phyloP scores from a whole-genome alignment of 176 grass and related monocot species.

The Juncus effusus region DNA sequence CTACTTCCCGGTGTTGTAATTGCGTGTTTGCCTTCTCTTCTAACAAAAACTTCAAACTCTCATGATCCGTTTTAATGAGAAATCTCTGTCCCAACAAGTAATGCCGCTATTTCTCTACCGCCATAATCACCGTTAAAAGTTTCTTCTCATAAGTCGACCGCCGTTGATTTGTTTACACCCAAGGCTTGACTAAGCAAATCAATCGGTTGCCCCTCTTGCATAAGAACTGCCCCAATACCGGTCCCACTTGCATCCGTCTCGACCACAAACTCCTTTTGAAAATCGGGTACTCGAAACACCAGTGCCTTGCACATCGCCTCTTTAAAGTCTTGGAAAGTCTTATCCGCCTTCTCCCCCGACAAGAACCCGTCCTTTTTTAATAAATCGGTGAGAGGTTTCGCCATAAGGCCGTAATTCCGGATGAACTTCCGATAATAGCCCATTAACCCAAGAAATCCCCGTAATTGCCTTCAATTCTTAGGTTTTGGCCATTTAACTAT shows the following conservation, averaged over 20 bases:
- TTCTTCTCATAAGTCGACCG: background rate
- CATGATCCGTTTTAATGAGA: background rate
- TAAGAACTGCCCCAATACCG: no score
- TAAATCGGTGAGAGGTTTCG: no score
- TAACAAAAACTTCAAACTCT: no score
- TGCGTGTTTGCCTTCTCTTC: no score
- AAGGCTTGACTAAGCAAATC: background rate
- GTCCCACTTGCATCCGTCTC: no score
- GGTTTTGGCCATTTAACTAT: background rate
- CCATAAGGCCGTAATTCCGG: no score
- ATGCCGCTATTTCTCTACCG: background rate
- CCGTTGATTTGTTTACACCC: background rate
- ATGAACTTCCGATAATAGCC: no score
- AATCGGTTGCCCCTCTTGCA: no score
- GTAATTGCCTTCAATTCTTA: background rate
- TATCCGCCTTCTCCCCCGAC: background rate
- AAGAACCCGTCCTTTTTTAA: background rate
- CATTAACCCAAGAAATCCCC: background rate
- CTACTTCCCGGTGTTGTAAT: background rate
- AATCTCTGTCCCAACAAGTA: background rate
- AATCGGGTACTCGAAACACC: background rate
- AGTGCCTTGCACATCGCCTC: no score
- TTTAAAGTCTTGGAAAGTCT: background rate
- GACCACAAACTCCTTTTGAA: background rate
- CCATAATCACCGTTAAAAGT: background rate